Base-by-base conservation (phyloP, 73 alveolate genomes). In the Halteria grandinella region DNA sequence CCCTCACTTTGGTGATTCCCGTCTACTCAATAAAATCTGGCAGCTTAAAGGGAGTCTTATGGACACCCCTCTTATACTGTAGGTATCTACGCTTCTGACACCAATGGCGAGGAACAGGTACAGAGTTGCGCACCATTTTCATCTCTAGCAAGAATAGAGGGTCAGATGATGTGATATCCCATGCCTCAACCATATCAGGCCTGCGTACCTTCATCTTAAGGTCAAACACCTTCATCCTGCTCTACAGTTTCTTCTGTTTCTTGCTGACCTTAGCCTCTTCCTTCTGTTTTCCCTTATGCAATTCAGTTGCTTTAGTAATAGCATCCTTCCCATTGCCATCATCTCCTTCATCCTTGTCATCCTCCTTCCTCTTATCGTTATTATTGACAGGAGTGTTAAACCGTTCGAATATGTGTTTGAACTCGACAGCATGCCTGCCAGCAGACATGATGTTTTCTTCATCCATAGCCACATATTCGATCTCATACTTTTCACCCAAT, bases 81-180 rank as follows among this genome's bases (percentile, higher is more conserved):
- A 97, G 85, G 91, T 93, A 97, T 85, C 95, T 85, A 51, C 97
- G 82, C 87, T 97, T 97, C 79, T 97, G 95, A 28, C 96, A 90
- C 99, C 99, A 97, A 72, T 97, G 99, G 51, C 91, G 82, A 18
- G 99, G 99, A 23, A 97, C 99, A 28, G 98, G 96, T 31, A 97
- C 99, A 36, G 99, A 92, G 55, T 97, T 97, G 58, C 97, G 90
- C 45, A 89, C 79, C 75, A 95, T 79, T 77, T 97, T 97, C 79
- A 97, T 83, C 49, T 89, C 89, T 33, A 97, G 86, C 37, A 97
- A 82, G 76, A 96, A 95, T 31, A 55, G 76, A 4, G 99, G 99
- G 73, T 97, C 99, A 58, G 75, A 80, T 27, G 99, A 89, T 31
- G 98, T 97, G 53, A 94, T 90, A 85, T 97, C 99, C 98, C 99